Evolutionary conservation across 768 basidiomycete species (phyloP).

Genomic region (Leccinum ochraceum): DNA sequence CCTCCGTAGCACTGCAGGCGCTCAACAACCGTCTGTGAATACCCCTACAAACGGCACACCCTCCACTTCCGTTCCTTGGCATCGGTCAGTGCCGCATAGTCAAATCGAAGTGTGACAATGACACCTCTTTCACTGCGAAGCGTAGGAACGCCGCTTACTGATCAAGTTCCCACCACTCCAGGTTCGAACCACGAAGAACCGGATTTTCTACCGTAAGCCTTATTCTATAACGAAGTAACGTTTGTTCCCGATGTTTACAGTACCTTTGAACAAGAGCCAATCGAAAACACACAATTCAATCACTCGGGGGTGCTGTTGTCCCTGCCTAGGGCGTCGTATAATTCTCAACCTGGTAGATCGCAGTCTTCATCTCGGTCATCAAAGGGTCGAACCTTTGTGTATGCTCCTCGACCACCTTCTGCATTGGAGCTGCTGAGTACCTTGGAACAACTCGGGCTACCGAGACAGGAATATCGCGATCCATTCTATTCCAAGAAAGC

Average conservation of each 20-base stretch:
- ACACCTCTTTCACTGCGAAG: conserved; percentile 7
- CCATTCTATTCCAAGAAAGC: conserved; percentile 74
- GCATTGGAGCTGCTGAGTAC: conserved; percentile 45
- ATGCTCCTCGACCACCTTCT: conserved; percentile 52
- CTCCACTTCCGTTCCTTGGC: conserved; percentile 5
- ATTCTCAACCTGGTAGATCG: conserved; percentile 3
- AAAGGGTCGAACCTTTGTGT: conserved; percentile 39
- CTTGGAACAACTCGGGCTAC: conserved; percentile 49
- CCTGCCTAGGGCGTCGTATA: conserved; percentile 22
- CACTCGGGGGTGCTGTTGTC: background rate
- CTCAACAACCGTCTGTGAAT: background rate
- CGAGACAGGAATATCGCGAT: conserved; percentile 65
- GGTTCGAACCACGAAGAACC: conserved; percentile 9
- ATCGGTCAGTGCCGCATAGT: conserved; percentile 11
- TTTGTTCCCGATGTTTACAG: conserved; percentile 4
- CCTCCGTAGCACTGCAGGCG: background rate
- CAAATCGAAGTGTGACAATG: background rate
- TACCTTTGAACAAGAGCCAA: conserved; percentile 17
- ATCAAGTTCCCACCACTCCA: background rate
- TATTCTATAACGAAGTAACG: background rate
- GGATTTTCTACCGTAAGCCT: conserved; percentile 22
- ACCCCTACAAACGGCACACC: background rate
- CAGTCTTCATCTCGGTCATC: conserved; percentile 5
- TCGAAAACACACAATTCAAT: background rate
- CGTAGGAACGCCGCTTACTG: background rate